Evolutionary conservation across 805 yeast genomes (phyloP), one percentile per base, ranked within the genome.

Genomic region (Candida piceae): DNA sequence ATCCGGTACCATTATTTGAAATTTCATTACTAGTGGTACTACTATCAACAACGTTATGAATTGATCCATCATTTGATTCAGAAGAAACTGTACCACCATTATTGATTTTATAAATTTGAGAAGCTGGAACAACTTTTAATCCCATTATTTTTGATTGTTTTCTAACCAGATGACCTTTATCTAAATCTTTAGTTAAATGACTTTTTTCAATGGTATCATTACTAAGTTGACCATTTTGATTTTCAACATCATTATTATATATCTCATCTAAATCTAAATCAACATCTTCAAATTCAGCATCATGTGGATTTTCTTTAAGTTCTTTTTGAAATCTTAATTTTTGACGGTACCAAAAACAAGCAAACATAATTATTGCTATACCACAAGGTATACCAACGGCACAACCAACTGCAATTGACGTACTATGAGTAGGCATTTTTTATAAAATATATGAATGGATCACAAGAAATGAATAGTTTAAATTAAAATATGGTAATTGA

Each of bases 331-430:
- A 55, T 30, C 65, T 58, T 39, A 55, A 47, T 38, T 60, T 66
- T 37, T 66, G 62, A 30, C 68, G 59, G 21, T 53, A 39, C 66
- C 70, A 65, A 8, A 35, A 18, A 38, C 69, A 62, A 9, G 42
- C 43, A 3, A 58, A 22, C 0, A 68, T 60, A 3, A 69, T 55
- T 0, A 62, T 13, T 1, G 66, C 10, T 1, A 69, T 66, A 8
- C 70, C 43, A 4, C 61, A 64, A 1, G 79, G 79, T 17, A 74
- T 60, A 23, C 77, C 78, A 4, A 74, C 72, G 3, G 78, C 74
- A 43, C 74, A 66, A 2, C 77, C 78, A 3, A 72, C 77, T 2
- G 76, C 72, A 7, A 65, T 42, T 11, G 54, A 50, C 4, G 63
- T 58, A 6, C 38, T 31, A n/a, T 26, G 17, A n/a, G 29, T n/a